Conservation (phyloP, 2,329 filamentous ascomycete genomes). For the Stachybotrys chlorohalonatus region DNA sequence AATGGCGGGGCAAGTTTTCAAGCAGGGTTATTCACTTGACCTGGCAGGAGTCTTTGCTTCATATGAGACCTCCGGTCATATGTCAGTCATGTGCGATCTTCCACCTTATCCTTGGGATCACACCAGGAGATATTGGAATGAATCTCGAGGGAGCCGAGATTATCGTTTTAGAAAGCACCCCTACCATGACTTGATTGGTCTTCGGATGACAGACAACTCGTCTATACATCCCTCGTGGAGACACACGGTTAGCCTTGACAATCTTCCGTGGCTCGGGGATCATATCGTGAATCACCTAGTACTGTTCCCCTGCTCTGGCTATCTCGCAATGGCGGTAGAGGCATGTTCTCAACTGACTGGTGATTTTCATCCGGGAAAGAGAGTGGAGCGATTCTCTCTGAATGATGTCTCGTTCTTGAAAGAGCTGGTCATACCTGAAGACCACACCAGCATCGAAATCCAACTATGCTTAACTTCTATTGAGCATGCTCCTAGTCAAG, state of each 20-base stretch:
- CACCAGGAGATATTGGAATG: slow-evolving; percentile 19
- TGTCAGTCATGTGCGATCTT: slow-evolving; percentile 15
- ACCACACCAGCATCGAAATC: slow-evolving; percentile 3
- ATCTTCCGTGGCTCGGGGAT: slow-evolving; percentile 24
- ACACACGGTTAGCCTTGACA: slow-evolving; percentile 8
- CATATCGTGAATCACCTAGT: slow-evolving; percentile 19
- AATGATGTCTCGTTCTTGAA: slow-evolving; percentile 3
- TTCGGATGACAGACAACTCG: slow-evolving; percentile 9
- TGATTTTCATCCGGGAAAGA: slow-evolving; percentile 17
- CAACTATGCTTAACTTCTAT: slow-evolving; percentile 3
- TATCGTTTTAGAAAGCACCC: slow-evolving; percentile 19
- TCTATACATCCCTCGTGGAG: slow-evolving; percentile 12
- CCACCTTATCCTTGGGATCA: slow-evolving; percentile 29
- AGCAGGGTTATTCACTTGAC: slow-evolving; percentile 1
- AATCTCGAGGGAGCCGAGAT: slow-evolving; percentile 17
- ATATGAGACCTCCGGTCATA: background rate
- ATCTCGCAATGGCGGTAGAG: slow-evolving; percentile 11
- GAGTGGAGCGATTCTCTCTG: background rate
- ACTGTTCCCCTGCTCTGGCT: slow-evolving; percentile 27
- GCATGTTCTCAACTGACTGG: background rate
- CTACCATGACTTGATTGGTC: slow-evolving; percentile 29
- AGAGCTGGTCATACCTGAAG: slow-evolving; percentile 5
- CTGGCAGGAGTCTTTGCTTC: slow-evolving; percentile 5
- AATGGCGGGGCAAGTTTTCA: slow-evolving; percentile 2
- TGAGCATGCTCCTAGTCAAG: background rate